Evolutionary conservation across 768 basidiomycete species (phyloP).

Genomic region (Russula sp.): DNA sequence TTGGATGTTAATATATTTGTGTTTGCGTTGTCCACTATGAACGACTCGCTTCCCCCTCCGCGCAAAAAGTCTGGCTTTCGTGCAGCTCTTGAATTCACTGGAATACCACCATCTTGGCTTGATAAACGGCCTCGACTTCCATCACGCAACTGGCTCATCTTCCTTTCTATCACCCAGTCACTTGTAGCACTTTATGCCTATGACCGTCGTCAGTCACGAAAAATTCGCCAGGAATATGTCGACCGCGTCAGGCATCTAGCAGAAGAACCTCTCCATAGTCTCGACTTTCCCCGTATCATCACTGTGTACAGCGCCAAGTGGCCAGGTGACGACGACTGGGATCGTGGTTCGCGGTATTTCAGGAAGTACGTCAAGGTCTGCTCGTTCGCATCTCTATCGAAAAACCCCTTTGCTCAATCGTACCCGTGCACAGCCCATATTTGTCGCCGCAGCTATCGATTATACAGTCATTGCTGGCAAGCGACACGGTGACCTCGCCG

Average conservation of each 20-base stretch:
- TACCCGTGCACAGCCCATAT: slow-evolving; percentile 59
- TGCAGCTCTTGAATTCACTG: slow-evolving; percentile 60
- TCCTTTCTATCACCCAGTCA: slow-evolving; percentile 70
- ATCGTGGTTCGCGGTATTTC: slow-evolving; percentile 81
- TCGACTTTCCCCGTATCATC: slow-evolving; percentile 71
- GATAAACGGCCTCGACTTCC: slow-evolving; percentile 82
- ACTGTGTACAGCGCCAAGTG: slow-evolving; percentile 85
- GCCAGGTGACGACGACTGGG: slow-evolving; percentile 92
- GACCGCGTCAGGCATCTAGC: slow-evolving; percentile 75
- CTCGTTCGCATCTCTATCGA: slow-evolving; percentile 7
- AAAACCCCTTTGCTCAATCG: slow-evolving; percentile 11
- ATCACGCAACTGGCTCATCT: slow-evolving; percentile 92
- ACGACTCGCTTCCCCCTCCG: neutral
- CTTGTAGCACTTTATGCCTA: slow-evolving; percentile 72
- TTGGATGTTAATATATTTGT: neutral
- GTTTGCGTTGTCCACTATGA: neutral
- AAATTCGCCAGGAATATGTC: slow-evolving; percentile 71
- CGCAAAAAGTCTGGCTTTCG: slow-evolving; percentile 47
- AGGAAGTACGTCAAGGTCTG: slow-evolving; percentile 95
- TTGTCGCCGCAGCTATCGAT: slow-evolving; percentile 92
- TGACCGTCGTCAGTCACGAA: slow-evolving; percentile 77
- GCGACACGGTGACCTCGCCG: slow-evolving; percentile 80
- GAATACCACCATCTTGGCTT: slow-evolving; percentile 67
- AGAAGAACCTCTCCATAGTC: slow-evolving; percentile 55
- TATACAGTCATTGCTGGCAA: slow-evolving; percentile 79